A percentile compares a stretch with the other conserved stretches of the same genome.
These are phyloP conservation scores for Hypoxylon sp. DNA, from an alignment of 2,329 filamentous ascomycete species.

Conservation along the genomic window DNA sequence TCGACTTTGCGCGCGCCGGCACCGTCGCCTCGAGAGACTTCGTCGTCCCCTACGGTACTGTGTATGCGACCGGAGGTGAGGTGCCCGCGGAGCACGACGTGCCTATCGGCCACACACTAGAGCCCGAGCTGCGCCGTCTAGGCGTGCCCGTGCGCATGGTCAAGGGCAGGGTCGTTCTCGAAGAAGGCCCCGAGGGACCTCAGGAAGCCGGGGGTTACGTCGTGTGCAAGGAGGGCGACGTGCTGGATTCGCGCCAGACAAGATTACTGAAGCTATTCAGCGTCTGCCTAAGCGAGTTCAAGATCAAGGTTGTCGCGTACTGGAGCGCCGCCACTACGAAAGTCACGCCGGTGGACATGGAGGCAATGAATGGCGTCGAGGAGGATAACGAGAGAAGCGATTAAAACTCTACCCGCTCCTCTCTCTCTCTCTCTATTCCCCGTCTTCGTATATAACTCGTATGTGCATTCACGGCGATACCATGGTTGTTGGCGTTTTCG, in stretches of 20 bases:
- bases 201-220: slow-evolving; percentile 72
- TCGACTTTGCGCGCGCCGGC: slow-evolving; percentile 94
- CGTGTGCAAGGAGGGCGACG: slow-evolving; percentile 88
- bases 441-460: slow-evolving; percentile 32
- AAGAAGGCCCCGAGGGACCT: slow-evolving; percentile 62
- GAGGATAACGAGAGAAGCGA: slow-evolving; percentile 49
- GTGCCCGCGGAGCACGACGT: slow-evolving; percentile 86
- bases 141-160: slow-evolving; percentile 91
- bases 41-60: slow-evolving; percentile 84
- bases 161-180: slow-evolving; percentile 87
- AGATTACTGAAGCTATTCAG: slow-evolving; percentile 94
- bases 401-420: slow-evolving; percentile 14
- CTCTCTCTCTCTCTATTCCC: slow-evolving; percentile 3
- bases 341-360: slow-evolving; percentile 69
- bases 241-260: slow-evolving; percentile 91
- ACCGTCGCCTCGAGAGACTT: slow-evolving; percentile 81
- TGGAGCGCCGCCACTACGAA: slow-evolving; percentile 73
- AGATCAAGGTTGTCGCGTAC: slow-evolving; percentile 82
- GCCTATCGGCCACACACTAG: slow-evolving; percentile 87
- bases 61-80: slow-evolving; percentile 86
- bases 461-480: slow-evolving; percentile 53
- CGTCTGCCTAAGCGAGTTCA: slow-evolving; percentile 91
- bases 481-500: slow-evolving; percentile 50
- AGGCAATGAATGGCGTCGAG: slow-evolving; percentile 52
- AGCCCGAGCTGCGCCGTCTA: slow-evolving; percentile 90